These are phyloP conservation scores for Candida caryicola DNA, from an alignment of 805 yeast species.

Conservation along the genomic window DNA sequence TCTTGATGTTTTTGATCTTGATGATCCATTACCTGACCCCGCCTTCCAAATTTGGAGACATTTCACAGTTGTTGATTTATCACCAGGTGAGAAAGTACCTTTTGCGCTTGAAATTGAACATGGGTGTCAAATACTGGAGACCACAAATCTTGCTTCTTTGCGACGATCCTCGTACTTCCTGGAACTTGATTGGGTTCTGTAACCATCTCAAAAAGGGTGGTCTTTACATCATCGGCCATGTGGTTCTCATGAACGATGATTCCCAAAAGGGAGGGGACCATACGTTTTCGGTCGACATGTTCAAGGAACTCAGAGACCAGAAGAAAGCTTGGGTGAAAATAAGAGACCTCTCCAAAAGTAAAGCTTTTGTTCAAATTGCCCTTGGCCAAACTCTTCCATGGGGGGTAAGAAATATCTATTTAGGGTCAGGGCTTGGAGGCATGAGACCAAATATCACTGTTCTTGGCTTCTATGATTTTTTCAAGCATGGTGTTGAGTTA, in stretches of 20 bases:
- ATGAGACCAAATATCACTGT: constrained; percentile 97
- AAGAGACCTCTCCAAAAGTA: constrained; percentile 72
- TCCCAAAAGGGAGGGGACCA: constrained; percentile 41
- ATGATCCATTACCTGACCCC: constrained; percentile 88
- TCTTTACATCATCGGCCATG: constrained; percentile 88
- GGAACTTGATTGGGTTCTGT: constrained; percentile 91
- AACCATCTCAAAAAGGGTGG: constrained; percentile 96
- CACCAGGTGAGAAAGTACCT: constrained; percentile 95
- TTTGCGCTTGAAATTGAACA: constrained; percentile 74
- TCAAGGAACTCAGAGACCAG: constrained; percentile 67
- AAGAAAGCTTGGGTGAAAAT: constrained; percentile 80
- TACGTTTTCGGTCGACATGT: constrained; percentile 44
- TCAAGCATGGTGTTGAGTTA: constrained; percentile 35
- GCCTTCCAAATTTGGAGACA: constrained; percentile 98
- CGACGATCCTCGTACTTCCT: constrained; percentile 87
- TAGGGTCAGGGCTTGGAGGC: constrained; percentile 97
- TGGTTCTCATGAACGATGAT: constrained; percentile 56
- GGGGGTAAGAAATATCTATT: constrained; percentile 90
- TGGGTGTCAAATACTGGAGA: constrained; percentile 95
- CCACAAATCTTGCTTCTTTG: constrained; percentile 89
- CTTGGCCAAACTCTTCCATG: constrained; percentile 84
- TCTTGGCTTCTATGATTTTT: constrained; percentile 78
- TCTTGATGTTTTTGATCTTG: constrained; percentile 63
- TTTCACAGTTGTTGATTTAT: constrained; percentile 89
- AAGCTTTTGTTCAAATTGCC: constrained; percentile 92